Evolutionary conservation across 1,139 yeast genomes (phyloP), one percentile per base, ranked within the genome.

Genomic region (Casaregolazyma lundiana): DNA sequence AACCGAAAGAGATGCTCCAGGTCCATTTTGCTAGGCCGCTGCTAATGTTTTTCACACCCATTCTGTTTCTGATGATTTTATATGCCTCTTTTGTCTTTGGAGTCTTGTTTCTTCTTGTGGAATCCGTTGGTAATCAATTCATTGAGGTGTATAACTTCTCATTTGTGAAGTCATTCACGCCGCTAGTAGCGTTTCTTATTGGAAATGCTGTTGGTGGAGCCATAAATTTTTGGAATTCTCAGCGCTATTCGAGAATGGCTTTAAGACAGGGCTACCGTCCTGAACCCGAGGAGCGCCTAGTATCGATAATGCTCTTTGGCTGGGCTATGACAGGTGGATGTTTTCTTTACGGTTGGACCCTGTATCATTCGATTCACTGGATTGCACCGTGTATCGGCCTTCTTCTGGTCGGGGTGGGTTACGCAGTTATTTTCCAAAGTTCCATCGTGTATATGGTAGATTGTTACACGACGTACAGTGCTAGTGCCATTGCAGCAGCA

Each of bases 401-500:
- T 32, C 68, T 72, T 4, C 71, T 87, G 17, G 73, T 80, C 57
- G 88, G 86, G 0, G 66, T 72, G 50, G 89, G 89, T 1, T 72
- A 80, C 55, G 77, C 83, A 52, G 69, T 77, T 57, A 72, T 81
- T 59, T 72, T 76, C 75, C 68, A 78, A 66, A 71, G 80, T 60
- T 66, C 76, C 58, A 64, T 84, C 50, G 74, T 77, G 48, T 84
- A 84, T 57, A 69, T 83, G 38, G 80, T 80, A 5, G 83, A 80
- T 61, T 77, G 84, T 0, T 84, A 81, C 60, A 69, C 77, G 24
- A 66, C 70, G 20, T 79, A 75, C 52, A 80, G 89, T 8, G 95
- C 96, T 0, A 80, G 89, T 8, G 94, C 89, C 0, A 72, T 86
- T 63, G 95, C 94, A 4, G 89, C 90, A 8, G 85, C 82, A 61